Conservation (phyloP, 345 rosid species). For the Corymbia maculata region DNA sequence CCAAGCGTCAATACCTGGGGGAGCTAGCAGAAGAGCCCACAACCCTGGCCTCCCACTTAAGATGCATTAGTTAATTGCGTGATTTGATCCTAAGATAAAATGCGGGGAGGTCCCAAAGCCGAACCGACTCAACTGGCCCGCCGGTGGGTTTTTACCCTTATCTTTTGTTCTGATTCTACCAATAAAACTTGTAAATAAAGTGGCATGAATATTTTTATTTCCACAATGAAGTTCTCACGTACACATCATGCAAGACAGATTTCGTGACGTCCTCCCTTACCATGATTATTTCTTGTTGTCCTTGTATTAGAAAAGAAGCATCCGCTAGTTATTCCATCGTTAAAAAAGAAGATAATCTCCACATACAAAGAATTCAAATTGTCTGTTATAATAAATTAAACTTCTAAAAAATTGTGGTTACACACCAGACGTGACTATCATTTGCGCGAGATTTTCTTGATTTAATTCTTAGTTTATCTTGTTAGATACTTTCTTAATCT, state of each 20-base stretch:
- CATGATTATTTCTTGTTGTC: background rate
- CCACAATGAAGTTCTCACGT: background rate
- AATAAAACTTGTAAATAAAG: background rate
- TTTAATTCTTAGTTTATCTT: no score
- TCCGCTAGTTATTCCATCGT: background rate
- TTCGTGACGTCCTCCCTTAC: background rate
- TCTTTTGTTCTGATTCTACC: background rate
- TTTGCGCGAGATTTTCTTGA: background rate
- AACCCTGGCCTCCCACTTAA: no score
- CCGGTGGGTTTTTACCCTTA: no score
- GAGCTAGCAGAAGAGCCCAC: no score
- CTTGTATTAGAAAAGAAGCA: background rate
- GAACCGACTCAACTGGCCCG: no score
- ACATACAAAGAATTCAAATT: no score
- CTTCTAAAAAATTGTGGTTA: background rate
- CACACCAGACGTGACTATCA: background rate
- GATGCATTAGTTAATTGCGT: no score
- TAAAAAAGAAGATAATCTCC: background rate
- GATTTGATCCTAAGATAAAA: no score
- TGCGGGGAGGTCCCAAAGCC: no score
- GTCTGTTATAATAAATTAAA: no score
- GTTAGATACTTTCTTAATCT: no score
- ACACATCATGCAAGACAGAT: background rate
- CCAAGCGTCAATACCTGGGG: no score
- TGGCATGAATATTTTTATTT: background rate